phyloP scores from a whole-genome alignment of 2,329 filamentous ascomycete genomes.

The Exophiala aquamarina region DNA sequence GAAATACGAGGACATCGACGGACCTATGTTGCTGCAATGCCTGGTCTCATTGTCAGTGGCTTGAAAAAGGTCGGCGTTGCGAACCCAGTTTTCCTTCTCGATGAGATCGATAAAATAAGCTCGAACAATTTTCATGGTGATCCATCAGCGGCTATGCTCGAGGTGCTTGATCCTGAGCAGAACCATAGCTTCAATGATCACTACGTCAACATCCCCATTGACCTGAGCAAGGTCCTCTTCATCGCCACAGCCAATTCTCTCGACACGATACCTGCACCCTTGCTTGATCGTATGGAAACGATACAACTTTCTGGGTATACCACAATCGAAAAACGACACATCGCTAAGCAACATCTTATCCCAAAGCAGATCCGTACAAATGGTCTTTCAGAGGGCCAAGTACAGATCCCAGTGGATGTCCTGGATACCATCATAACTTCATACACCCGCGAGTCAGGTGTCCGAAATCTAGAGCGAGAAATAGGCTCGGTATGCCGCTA shows the following conservation, averaged over 20 bases:
- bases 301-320: conserved; percentile 94
- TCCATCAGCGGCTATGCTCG: conserved; percentile 94
- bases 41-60: conserved; percentile 88
- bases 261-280: conserved; percentile 89
- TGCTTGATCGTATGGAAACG: conserved; percentile 96
- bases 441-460: conserved; percentile 94
- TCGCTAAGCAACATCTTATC: conserved; percentile 87
- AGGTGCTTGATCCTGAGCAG: conserved; percentile 95
- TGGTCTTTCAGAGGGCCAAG: conserved; percentile 73
- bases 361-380: conserved; percentile 94
- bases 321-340: conserved; percentile 93
- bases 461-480: conserved; percentile 93
- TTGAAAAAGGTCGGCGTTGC: conserved; percentile 92
- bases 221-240: conserved; percentile 94
- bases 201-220: conserved; percentile 92
- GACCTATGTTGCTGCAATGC: conserved; percentile 99
- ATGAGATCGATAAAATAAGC: conserved; percentile 97
- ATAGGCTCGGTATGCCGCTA: conserved; percentile 91
- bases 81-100: conserved; percentile 92
- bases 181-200: conserved; percentile 94
- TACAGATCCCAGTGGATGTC: conserved; percentile 76
- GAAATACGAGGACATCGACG: conserved; percentile 93
- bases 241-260: conserved; percentile 95
- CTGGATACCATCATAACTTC: conserved; percentile 93
- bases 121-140: conserved; percentile 91